Conservation (phyloP, 2,329 filamentous ascomycete species). For the Apiospora rasikravindrae region DNA sequence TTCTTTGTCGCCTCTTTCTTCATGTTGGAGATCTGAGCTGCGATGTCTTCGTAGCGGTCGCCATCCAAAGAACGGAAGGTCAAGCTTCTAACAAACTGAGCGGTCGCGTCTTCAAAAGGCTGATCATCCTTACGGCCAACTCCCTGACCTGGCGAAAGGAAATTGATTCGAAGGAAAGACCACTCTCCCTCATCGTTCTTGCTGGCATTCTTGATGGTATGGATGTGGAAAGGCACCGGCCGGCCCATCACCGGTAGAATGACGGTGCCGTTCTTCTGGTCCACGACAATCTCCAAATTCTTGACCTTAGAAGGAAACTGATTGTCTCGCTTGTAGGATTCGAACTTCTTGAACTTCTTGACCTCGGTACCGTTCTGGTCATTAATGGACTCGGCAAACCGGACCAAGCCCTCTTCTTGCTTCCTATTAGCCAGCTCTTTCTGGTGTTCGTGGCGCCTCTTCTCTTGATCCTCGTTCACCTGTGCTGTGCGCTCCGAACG, state of each 20-base stretch:
- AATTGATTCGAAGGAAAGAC: slow-evolving; percentile 94
- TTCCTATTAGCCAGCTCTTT: slow-evolving; percentile 88
- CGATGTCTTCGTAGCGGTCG: slow-evolving; percentile 86
- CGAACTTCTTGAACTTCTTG: slow-evolving; percentile 98
- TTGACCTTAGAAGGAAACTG: slow-evolving; percentile 84
- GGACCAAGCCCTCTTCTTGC: slow-evolving; percentile 82
- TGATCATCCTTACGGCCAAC: slow-evolving; percentile 97
- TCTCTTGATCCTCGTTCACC: slow-evolving; percentile 87
- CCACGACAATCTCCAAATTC: slow-evolving; percentile 88
- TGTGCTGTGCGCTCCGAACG: slow-evolving; percentile 90
- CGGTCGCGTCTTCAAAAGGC: slow-evolving; percentile 93
- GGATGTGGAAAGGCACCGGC: slow-evolving; percentile 96
- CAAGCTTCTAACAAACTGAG: slow-evolving; percentile 93
- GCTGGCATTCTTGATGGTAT: slow-evolving; percentile 98
- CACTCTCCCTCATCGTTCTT: slow-evolving; percentile 96
- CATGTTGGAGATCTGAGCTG: slow-evolving; percentile 92
- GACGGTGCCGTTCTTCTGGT: slow-evolving; percentile 87
- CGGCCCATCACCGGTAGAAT: slow-evolving; percentile 97
- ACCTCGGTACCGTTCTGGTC: slow-evolving; percentile 88
- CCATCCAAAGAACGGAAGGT: slow-evolving; percentile 93
- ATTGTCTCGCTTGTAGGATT: slow-evolving; percentile 98
- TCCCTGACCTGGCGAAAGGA: slow-evolving; percentile 94
- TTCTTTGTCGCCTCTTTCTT: slow-evolving; percentile 91
- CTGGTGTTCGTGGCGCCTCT: slow-evolving; percentile 86
- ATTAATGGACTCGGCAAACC: slow-evolving; percentile 84